A percentile compares a stretch with the other conserved stretches of the same genome.
Evolutionary conservation across 1,139 yeast genomes (phyloP).

Genomic region (Taphrina communis): DNA sequence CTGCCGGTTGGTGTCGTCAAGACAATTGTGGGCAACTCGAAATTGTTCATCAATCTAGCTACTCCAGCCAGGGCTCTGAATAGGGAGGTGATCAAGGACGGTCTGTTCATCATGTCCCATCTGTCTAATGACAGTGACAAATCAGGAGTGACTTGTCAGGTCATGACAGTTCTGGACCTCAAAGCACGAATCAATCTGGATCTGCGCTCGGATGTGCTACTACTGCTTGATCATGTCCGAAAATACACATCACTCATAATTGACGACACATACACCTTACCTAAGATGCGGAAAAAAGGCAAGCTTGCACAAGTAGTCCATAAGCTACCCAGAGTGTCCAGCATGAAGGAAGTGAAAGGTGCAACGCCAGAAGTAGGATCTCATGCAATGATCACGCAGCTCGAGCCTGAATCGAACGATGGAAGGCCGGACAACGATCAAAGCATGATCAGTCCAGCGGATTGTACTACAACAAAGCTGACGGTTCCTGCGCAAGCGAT

Average conservation of each 20-base stretch:
- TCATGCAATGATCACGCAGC: neutral
- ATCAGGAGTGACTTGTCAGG: conserved; percentile 11
- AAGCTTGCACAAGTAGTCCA: neutral
- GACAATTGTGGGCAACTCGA: neutral
- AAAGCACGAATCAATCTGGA: conserved; percentile 7
- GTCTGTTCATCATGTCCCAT: neutral
- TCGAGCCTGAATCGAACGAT: neutral
- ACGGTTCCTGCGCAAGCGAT: conserved; percentile 1
- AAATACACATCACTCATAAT: neutral
- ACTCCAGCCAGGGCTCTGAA: conserved; percentile 1
- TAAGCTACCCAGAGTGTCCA: neutral
- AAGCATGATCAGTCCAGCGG: neutral
- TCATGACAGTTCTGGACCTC: conserved; percentile 20
- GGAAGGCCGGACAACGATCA: neutral
- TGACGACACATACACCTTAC: conserved; percentile 5
- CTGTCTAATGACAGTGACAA: conserved; percentile 6
- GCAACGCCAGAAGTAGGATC: neutral
- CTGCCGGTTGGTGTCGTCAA: conserved; percentile 2
- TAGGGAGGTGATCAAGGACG: neutral
- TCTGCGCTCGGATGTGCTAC: neutral
- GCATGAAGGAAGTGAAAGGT: neutral
- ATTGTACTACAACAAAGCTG: neutral
- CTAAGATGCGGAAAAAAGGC: conserved; percentile 24
- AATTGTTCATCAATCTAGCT: conserved; percentile 23
- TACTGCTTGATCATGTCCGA: neutral